A percentile compares a stretch with the other conserved stretches of the same genome.
phyloP scores from a whole-genome alignment of 345 rosid species.

The Aurinia saxatilis region DNA sequence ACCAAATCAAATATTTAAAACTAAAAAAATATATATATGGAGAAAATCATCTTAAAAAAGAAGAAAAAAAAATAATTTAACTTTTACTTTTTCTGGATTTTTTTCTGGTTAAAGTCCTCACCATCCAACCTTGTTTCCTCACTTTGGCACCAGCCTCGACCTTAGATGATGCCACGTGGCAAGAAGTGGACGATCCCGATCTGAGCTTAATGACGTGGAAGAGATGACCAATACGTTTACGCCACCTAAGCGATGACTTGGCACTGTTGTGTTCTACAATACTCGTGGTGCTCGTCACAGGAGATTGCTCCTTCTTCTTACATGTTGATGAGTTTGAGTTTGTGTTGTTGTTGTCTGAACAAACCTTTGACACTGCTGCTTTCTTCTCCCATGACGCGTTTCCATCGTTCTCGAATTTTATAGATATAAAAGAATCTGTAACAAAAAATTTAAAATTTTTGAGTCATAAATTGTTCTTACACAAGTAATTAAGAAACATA shows the following conservation, averaged over 20 bases:
- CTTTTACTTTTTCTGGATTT: conserved; percentile 39
- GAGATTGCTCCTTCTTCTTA: conserved; percentile 31
- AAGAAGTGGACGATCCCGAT: conserved; percentile 47
- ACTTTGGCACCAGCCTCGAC: conserved; percentile 70
- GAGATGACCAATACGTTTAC: conserved; percentile 72
- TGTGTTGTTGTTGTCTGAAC: conserved; percentile 39
- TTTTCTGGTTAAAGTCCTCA: conserved; percentile 67
- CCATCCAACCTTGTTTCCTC: conserved; percentile 74
- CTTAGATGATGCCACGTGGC: conserved; percentile 66
- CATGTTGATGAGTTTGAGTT: conserved; percentile 18
- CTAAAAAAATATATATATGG: not conserved
- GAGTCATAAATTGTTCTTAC: not conserved
- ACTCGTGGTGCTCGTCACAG: conserved; percentile 31
- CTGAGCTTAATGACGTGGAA: conserved; percentile 74
- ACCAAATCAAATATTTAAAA: conserved; percentile 16
- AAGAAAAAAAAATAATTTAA: not conserved
- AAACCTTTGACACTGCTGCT: conserved; percentile 45
- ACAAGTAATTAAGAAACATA: not conserved
- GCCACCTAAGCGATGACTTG: conserved; percentile 72
- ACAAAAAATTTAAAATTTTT: not conserved
- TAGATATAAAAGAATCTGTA: conserved; percentile 91
- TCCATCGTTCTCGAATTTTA: conserved; percentile 81
- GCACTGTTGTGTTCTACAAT: conserved; percentile 64
- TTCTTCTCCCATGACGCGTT: conserved; percentile 84
- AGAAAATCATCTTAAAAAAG: not conserved